Base-by-base conservation (phyloP, 1,284 basidiomycete species). In the Cutaneotrichosporon sp. region DNA sequence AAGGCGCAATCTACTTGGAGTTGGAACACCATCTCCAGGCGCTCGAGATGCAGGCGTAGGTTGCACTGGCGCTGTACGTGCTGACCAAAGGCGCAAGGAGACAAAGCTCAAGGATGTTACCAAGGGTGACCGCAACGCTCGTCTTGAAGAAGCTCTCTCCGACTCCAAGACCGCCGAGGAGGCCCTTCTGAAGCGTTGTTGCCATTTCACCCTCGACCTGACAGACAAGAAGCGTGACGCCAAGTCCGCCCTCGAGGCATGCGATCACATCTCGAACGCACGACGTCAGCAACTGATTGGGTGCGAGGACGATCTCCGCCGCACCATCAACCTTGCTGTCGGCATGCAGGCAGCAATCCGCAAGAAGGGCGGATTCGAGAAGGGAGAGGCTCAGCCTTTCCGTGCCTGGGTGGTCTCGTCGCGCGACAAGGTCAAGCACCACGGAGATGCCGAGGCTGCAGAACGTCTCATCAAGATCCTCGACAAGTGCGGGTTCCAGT, bases 1-100 rank as follows among this genome's bases (percentile, higher is more conserved):
- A 97, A 77, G 89, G 91, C 13, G 94, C 95, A 0, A 92, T 97
- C 66, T 97, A 97, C 76, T 84, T 97, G 42, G 94, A 97, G 77
- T 85, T 97, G n/a, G 93, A 96, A 73, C 94, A 97, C 72, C 91
- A 96, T 73, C 83, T 97, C 31, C 89, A 90, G 58, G 77, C 77
- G 10, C 64, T 78, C 40, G 77, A 78, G 32, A 77, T 78, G 77
- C 77, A 77, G 62, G 73, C 76, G 76, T 77, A 59, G 69, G 76
- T 73, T 21, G 22, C 10, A 10, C 14, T 30, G 11, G 11, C 5
- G 34, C 6, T 16, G 26, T 36, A 22, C 40, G 26, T 7, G 26
- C 58, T 60, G 13, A 38, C 8, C 11, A 18, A 76, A 87, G 89
- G 38, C 86, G 87, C 42, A 90, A 87, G 83, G 92, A 94, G 81